These are phyloP conservation scores for Paracoccidioides brasiliensis DNA, from an alignment of 2,329 filamentous ascomycete genomes.

Conservation along the genomic window DNA sequence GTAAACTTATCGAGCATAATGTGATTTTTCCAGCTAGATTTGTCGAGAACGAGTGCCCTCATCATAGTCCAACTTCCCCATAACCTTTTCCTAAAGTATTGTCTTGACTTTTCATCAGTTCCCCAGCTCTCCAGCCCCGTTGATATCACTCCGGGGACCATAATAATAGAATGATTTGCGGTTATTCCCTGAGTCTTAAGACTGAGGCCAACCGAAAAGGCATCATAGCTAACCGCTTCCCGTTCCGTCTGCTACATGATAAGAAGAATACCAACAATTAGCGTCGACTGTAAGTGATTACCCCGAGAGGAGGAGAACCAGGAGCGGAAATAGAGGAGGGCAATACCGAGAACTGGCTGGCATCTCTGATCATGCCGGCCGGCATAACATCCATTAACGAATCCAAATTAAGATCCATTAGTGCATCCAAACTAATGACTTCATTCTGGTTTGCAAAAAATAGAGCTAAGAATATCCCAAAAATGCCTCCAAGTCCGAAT, in stretches of 20 bases:
- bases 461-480: slow-evolving; percentile 74
- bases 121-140: slow-evolving; percentile 96
- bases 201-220: slow-evolving; percentile 80
- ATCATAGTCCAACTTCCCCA: slow-evolving; percentile 99
- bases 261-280: neutral
- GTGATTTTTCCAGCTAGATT: slow-evolving; percentile 87
- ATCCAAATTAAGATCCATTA: slow-evolving; percentile 64
- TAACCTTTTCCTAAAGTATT: slow-evolving; percentile 84
- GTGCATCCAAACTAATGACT: slow-evolving; percentile 68
- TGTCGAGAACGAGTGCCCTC: slow-evolving; percentile 82
- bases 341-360: slow-evolving; percentile 63
- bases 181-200: slow-evolving; percentile 66
- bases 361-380: slow-evolving; percentile 71
- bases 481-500: slow-evolving; percentile 78
- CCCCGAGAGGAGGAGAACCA: neutral
- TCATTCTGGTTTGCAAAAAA: slow-evolving; percentile 86
- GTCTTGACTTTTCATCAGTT: slow-evolving; percentile 67
- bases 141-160: slow-evolving; percentile 96
- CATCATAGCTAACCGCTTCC: slow-evolving; percentile 80
- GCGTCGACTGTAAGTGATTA: slow-evolving; percentile 3
- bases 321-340: neutral
- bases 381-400: slow-evolving; percentile 77
- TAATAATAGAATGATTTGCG: slow-evolving; percentile 80
- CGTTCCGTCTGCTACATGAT: slow-evolving; percentile 58
- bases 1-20: slow-evolving; percentile 93